phyloP scores from a whole-genome alignment of 768 basidiomycete genomes.

The Serpula lacrymans region DNA sequence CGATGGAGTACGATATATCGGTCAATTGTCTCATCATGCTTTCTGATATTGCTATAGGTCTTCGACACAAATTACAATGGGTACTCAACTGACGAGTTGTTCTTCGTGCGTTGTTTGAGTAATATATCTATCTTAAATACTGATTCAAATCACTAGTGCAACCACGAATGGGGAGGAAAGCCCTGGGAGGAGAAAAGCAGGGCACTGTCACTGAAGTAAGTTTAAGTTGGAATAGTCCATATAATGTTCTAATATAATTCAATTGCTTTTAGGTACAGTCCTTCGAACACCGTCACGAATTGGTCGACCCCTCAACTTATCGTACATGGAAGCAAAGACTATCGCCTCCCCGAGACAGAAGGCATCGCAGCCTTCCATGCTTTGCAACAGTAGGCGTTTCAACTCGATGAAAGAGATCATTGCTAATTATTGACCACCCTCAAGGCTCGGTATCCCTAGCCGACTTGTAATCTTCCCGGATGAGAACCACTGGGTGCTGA shows the following conservation, averaged over 20 bases:
- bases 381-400: conserved; percentile 64
- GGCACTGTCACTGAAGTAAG: conserved; percentile 55
- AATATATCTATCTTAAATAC: not conserved
- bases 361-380: conserved; percentile 84
- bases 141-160: conserved; percentile 50
- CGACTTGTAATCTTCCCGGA: conserved; percentile 82
- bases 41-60: conserved; percentile 47
- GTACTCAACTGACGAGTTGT: conserved; percentile 89
- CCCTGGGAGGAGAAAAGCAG: conserved; percentile 68
- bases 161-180: conserved; percentile 82
- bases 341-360: conserved; percentile 81
- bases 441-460: conserved; percentile 61
- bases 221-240: conserved; percentile 3
- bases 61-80: conserved; percentile 79
- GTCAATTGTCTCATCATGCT: too few relatives aligned
- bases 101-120: conserved; percentile 59
- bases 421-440: not conserved
- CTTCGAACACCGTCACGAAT: conserved; percentile 74
- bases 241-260: not conserved
- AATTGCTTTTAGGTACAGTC: conserved; percentile 64
- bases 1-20: conserved; percentile 67
- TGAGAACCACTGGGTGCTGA: conserved; percentile 91
- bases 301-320: conserved; percentile 86
- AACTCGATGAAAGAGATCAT: not conserved
- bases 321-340: conserved; percentile 88